Percentiles rank a stretch among this genome's conserved stretches.
phyloP scores from a whole-genome alignment of 805 yeast genomes.

The Lipomyces chichibuensis region DNA sequence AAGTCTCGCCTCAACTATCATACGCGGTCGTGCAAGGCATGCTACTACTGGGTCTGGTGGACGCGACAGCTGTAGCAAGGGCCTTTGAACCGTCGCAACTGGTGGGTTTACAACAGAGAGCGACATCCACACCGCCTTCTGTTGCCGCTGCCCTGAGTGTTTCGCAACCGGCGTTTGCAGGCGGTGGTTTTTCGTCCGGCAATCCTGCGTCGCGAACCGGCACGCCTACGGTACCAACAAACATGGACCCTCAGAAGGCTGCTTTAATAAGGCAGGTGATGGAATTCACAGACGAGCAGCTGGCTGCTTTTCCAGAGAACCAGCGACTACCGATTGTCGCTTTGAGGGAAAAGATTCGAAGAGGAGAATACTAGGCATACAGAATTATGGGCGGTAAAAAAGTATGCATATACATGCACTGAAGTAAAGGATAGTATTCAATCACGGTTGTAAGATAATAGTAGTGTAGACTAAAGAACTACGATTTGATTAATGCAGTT shows the following conservation, averaged over 20 bases:
- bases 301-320: constrained; percentile 54
- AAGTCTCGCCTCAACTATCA: constrained; percentile 76
- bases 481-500: background rate
- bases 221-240: constrained; percentile 13
- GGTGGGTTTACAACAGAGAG: constrained; percentile 22
- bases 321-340: constrained; percentile 50
- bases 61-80: constrained; percentile 39
- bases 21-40: constrained; percentile 81
- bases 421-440: background rate
- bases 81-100: constrained; percentile 36
- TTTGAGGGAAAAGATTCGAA: constrained; percentile 35
- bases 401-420: background rate
- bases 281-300: constrained; percentile 56
- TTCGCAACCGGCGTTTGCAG: constrained; percentile 14
- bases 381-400: background rate
- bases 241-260: constrained; percentile 48
- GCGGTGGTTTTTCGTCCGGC: constrained; percentile 5
- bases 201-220: constrained; percentile 2
- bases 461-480: background rate
- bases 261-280: constrained; percentile 57
- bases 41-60: constrained; percentile 47
- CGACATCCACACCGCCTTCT: constrained; percentile 21
- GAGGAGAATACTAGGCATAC: constrained; percentile 32
- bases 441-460: background rate
- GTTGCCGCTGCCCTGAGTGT: constrained; percentile 3